Base-by-base conservation (phyloP, 2,329 filamentous ascomycete species). In the Colletotrichum australisinense region DNA sequence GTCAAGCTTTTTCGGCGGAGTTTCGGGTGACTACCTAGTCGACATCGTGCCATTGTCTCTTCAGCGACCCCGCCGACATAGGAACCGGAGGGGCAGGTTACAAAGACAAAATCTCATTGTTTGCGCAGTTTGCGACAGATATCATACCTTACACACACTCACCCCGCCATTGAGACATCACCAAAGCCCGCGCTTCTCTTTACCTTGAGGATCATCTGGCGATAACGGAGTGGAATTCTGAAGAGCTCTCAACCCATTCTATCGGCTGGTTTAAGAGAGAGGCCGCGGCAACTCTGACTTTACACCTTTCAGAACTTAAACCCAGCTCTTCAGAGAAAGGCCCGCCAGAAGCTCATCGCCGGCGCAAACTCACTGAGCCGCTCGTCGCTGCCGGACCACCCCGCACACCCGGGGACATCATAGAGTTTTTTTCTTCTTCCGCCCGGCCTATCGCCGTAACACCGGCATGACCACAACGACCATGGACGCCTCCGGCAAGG, bases 21-120 rank as follows among this genome's bases (percentile, higher is more conserved):
- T 28, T 42, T 49, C 9, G 16, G 22, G 24, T 59, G 52, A 26
- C 26, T 53, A 35, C 32, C 32, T 35, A 59, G 46, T 53, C 42
- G 59, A 49, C 69, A 69, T 72, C 70, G 66, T 69, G 66, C 59
- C 38, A 69, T 65, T 58, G 59, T 64, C 24, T 11, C 12, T 59
- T 38, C 55, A 30, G 14, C 5, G 14, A 42, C 67, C 66, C 59
- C 70, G 59, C 70, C 59, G 66, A 73, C 70, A 28, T 46, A 73
- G 55, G 70, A 60, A 73, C 26, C 12, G 16, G 66, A 59, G 55
- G 32, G 58, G 65, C 8, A 28, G 38, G 12, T 26, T 11, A 30
- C n/a, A 28, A 14, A 11, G 8, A 59, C 22, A 57, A 35, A 69
- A 32, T 55, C 62, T 55, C 52, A 26, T 26, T 49, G n/a, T 35